Percentiles rank a stretch among this genome's conserved stretches.
Evolutionary conservation across 2,329 filamentous ascomycete genomes (phyloP).

Genomic region (Penicillium brasilianum): DNA sequence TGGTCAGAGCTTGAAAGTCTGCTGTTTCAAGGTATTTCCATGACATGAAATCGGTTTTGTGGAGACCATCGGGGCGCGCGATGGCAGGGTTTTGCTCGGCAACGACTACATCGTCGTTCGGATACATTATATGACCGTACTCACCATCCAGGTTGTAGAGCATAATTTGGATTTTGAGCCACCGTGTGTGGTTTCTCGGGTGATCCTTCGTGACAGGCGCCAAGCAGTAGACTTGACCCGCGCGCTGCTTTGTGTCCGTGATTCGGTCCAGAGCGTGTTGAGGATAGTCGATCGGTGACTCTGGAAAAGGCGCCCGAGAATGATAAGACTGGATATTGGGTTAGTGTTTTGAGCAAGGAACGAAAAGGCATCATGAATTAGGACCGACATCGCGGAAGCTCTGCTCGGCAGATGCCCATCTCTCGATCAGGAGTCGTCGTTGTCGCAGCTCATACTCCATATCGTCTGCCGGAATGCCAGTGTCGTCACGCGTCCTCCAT

Average conservation of each 20-base stretch:
- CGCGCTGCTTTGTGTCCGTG: neutral
- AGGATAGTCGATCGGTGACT: neutral
- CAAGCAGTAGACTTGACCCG: neutral
- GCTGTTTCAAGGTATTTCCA: neutral
- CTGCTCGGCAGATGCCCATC: slow-evolving; percentile 1
- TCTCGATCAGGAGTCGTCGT: neutral
- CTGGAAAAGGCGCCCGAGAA: neutral
- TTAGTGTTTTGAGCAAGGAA: neutral
- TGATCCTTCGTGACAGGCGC: neutral
- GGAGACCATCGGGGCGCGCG: neutral
- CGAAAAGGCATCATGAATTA: neutral
- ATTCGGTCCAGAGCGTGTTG: neutral
- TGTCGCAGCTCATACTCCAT: neutral
- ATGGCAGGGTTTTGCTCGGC: neutral
- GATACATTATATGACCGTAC: neutral
- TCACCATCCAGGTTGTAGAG: neutral
- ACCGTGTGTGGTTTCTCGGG: neutral
- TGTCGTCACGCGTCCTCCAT: neutral
- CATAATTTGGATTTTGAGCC: neutral
- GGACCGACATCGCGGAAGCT: neutral
- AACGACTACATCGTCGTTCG: neutral
- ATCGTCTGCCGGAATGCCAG: neutral
- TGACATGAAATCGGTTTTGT: neutral
- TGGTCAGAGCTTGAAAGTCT: neutral
- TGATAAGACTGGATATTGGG: neutral